These are phyloP conservation scores for Tolypocladium guangdongense DNA, from an alignment of 2,329 filamentous ascomycete genomes.

Conservation along the genomic window DNA sequence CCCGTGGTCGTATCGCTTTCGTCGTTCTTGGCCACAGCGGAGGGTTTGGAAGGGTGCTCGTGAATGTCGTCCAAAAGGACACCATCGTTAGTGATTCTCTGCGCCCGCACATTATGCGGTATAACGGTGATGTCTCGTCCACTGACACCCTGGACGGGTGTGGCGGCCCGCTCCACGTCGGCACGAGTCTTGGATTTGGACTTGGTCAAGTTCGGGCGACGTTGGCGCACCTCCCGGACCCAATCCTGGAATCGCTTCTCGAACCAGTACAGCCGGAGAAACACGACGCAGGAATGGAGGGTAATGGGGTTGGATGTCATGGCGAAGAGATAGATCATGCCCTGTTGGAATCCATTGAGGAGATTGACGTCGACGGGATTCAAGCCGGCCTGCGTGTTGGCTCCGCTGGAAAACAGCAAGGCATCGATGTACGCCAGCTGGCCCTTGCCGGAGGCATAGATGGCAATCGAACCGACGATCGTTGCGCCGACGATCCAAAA, in stretches of 20 bases:
- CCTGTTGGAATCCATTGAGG: constrained; percentile 61
- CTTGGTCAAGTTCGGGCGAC: constrained; percentile 54
- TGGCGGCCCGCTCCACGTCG: constrained; percentile 24
- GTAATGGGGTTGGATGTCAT: constrained; percentile 75
- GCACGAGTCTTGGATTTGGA: constrained; percentile 39
- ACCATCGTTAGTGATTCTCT: constrained; percentile 51
- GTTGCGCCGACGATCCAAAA: constrained; percentile 67
- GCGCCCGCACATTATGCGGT: constrained; percentile 41
- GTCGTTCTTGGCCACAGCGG: constrained; percentile 14
- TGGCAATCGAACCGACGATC: constrained; percentile 63
- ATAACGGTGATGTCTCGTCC: constrained; percentile 57
- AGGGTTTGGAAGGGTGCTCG: constrained; percentile 15
- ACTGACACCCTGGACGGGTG: constrained; percentile 53
- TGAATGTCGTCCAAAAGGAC: constrained; percentile 35
- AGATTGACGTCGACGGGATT: constrained; percentile 66
- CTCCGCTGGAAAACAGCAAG: constrained; percentile 75
- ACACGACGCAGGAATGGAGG: constrained; percentile 77
- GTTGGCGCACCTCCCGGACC: constrained; percentile 57
- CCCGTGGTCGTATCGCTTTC: constrained; percentile 26
- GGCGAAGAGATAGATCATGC: constrained; percentile 59
- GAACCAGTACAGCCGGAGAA: constrained; percentile 93
- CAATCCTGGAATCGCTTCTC: constrained; percentile 89
- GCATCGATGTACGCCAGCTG: constrained; percentile 72
- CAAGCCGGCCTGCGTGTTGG: constrained; percentile 84
- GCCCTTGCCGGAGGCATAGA: constrained; percentile 51